phyloP scores from a whole-genome alignment of 2,329 filamentous ascomycete species.

The Macroventuria anomochaeta region DNA sequence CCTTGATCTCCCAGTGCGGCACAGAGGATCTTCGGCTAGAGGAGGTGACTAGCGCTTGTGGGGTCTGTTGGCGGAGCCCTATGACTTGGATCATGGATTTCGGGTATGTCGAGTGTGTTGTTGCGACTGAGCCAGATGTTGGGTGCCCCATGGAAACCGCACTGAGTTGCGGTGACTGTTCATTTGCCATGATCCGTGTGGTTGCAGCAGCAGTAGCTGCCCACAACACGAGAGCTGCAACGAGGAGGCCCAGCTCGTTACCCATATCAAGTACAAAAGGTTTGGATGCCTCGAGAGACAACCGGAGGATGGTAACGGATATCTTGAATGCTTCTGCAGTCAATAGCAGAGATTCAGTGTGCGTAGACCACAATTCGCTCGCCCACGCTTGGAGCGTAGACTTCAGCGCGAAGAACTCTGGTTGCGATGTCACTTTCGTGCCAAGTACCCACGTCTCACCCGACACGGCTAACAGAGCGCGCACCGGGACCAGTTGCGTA shows the following conservation, averaged over 20 bases:
- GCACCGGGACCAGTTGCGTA: slow-evolving; percentile 48
- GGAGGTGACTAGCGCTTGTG: slow-evolving; percentile 6
- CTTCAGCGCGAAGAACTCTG: slow-evolving; percentile 44
- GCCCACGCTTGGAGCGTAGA: slow-evolving; percentile 47
- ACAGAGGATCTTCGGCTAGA: slow-evolving; percentile 5
- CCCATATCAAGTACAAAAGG: slow-evolving; percentile 33
- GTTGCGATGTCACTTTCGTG: slow-evolving; percentile 48
- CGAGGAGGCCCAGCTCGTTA: slow-evolving; percentile 45
- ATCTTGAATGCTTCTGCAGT: slow-evolving; percentile 34
- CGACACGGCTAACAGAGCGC: slow-evolving; percentile 52
- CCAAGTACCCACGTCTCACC: slow-evolving; percentile 56
- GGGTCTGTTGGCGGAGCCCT: not conserved
- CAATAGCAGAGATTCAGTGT: not conserved
- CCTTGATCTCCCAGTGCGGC: slow-evolving; percentile 26
- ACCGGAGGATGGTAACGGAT: slow-evolving; percentile 4
- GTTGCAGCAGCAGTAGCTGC: slow-evolving; percentile 38
- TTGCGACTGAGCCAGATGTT: no score
- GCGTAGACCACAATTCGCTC: slow-evolving; percentile 38
- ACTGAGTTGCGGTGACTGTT: no score
- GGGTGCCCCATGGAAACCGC: no score
- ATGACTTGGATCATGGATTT: not conserved
- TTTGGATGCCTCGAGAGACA: slow-evolving; percentile 34
- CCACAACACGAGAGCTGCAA: slow-evolving; percentile 47
- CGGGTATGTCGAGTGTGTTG: not conserved
- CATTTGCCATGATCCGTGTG: slow-evolving; percentile 23